Evolutionary conservation across 345 rosid species (phyloP).

Genomic region (Rhodomyrtus tomentosa): DNA sequence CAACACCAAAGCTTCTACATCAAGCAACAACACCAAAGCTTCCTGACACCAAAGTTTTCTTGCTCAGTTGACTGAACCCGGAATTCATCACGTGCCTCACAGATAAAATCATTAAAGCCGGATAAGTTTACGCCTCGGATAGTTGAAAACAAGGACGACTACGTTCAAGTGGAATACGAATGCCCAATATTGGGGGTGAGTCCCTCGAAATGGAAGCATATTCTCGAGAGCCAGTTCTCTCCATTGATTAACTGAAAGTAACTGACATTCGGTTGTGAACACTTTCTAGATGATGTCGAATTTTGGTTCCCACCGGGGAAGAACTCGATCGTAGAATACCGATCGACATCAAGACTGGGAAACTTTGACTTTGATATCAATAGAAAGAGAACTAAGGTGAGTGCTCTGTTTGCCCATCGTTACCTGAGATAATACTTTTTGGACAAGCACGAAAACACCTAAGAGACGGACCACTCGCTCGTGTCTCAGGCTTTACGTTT

Average conservation of each 20-base stretch:
- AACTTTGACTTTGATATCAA: slow-evolving; percentile 73
- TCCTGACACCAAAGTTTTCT: slow-evolving; percentile 34
- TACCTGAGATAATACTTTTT: neutral
- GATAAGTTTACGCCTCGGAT: slow-evolving; percentile 56
- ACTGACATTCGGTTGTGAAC: neutral
- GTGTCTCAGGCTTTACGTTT: slow-evolving; percentile 37
- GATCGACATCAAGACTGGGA: slow-evolving; percentile 73
- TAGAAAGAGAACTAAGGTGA: slow-evolving; percentile 68
- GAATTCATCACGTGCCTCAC: neutral
- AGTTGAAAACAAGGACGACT: slow-evolving; percentile 55
- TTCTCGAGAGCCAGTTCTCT: neutral
- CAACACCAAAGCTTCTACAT: slow-evolving; percentile 53
- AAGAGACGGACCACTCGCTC: neutral
- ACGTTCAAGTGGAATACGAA: slow-evolving; percentile 64
- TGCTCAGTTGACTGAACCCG: neutral
- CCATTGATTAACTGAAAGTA: neutral
- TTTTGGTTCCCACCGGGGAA: slow-evolving; percentile 66
- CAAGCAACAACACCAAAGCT: slow-evolving; percentile 53
- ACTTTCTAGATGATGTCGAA: slow-evolving; percentile 86
- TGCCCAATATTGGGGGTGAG: slow-evolving; percentile 75
- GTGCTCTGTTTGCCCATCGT: neutral
- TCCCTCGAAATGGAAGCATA: neutral
- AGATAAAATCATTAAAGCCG: slow-evolving; percentile 64
- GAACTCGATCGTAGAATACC: slow-evolving; percentile 54
- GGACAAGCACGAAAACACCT: neutral